Evolutionary conservation across 2,329 filamentous ascomycete genomes (phyloP).

Genomic region (Cylindrodendrum hubeiense): DNA sequence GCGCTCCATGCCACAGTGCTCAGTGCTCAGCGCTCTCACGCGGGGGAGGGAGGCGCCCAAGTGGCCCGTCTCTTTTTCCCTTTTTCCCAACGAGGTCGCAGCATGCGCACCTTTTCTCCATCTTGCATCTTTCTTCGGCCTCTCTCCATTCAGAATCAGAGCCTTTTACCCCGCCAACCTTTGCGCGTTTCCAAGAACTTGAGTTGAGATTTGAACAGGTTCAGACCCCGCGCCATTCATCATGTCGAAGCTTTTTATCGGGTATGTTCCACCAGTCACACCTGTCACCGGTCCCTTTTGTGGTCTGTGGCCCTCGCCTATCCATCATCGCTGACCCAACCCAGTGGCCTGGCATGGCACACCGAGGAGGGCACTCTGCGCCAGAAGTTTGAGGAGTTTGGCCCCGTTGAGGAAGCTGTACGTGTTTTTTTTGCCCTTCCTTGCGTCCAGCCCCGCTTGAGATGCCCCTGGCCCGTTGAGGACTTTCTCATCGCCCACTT

Average conservation of each 20-base stretch:
- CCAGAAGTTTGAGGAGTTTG: constrained; percentile 93
- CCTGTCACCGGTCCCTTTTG: neutral
- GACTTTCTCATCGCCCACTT: neutral
- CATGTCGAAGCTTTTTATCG: constrained; percentile 97
- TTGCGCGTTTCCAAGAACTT: constrained; percentile 8
- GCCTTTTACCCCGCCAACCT: constrained; percentile 13
- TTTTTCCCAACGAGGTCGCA: neutral
- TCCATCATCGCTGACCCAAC: constrained; percentile 36
- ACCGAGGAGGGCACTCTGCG: constrained; percentile 90
- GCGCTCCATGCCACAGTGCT: neutral
- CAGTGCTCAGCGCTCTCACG: constrained; percentile 8
- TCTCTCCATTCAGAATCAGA: constrained; percentile 1
- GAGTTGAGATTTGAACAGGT: constrained; percentile 30
- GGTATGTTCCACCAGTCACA: constrained; percentile 67
- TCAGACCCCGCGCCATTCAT: constrained; percentile 42
- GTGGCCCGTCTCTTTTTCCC: constrained; percentile 13
- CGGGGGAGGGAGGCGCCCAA: constrained; percentile 13
- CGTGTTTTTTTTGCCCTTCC: constrained; percentile 57
- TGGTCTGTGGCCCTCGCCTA: neutral
- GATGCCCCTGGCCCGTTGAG: neutral
- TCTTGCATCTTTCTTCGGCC: constrained; percentile 4
- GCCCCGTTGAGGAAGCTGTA: constrained; percentile 94
- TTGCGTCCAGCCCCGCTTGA: no score
- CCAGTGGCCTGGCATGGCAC: constrained; percentile 96
- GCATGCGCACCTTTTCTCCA: constrained; percentile 5